phyloP scores from a whole-genome alignment of 176 grass and related monocot species.

The Musa itinerans region DNA sequence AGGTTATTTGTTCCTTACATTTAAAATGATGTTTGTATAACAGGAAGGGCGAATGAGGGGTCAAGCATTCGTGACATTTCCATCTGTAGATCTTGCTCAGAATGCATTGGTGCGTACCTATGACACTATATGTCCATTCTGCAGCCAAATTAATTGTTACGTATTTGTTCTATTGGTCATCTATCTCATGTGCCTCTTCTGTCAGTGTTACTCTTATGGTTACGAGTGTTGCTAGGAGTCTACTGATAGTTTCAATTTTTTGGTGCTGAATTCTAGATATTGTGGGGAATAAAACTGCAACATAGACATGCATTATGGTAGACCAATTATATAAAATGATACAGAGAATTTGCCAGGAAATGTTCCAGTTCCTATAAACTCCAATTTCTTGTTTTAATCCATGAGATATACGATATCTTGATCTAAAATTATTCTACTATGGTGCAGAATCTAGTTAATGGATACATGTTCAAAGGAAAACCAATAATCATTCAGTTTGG shows the following conservation, averaged over 20 bases:
- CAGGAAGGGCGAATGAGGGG: constrained; percentile 88
- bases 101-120: constrained; percentile 53
- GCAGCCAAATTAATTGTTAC: background rate
- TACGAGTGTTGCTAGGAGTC: background rate
- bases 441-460: constrained; percentile 85
- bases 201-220: background rate
- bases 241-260: background rate
- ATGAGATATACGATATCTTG: background rate
- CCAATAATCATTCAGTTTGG: constrained; percentile 91
- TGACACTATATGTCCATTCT: background rate
- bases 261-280: background rate
- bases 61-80: constrained; percentile 96
- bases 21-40: constrained; percentile 23
- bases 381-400: background rate
- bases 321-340: background rate
- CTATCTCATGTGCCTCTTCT: background rate
- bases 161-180: background rate
- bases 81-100: constrained; percentile 59
- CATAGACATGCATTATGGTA: background rate
- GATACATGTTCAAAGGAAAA: constrained; percentile 82
- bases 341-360: background rate
- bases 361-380: background rate
- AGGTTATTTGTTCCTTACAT: constrained; percentile 4
- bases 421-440: constrained; percentile 2
- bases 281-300: background rate